These are phyloP conservation scores for Angomonas desouzai DNA, from an alignment of 208 protist species.

Conservation along the genomic window DNA sequence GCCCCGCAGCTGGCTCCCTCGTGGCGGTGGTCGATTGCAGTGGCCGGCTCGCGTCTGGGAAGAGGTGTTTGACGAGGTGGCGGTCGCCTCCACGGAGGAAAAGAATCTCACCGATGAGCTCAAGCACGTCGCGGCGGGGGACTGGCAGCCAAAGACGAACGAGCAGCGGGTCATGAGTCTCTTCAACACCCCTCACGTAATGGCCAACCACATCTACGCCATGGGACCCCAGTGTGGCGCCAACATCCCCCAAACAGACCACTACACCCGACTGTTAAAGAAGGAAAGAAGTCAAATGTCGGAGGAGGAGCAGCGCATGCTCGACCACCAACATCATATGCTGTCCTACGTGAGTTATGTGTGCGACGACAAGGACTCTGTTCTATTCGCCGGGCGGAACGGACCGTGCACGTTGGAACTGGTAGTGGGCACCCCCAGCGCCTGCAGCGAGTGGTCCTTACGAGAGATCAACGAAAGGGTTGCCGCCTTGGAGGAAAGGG, in stretches of 20 bases:
- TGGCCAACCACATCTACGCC: conserved; percentile 36
- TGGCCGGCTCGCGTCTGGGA: conserved; percentile 19
- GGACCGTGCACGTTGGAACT: conserved; percentile 69
- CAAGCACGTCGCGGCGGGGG: conserved; percentile 7
- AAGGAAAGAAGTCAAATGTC: background rate
- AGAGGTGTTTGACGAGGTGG: conserved; percentile 16
- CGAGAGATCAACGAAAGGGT: conserved; percentile 17
- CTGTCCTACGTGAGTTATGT: conserved; percentile 22
- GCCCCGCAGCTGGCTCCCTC: conserved; percentile 25
- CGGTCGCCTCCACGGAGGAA: conserved; percentile 14
- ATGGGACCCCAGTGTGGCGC: conserved; percentile 35
- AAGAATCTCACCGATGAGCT: conserved; percentile 25
- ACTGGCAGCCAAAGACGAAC: background rate
- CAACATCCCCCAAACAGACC: conserved; percentile 7
- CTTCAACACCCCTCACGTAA: conserved; percentile 29
- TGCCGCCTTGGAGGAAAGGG: background rate
- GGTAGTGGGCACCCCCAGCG: conserved; percentile 72
- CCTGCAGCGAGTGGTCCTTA: conserved; percentile 52
- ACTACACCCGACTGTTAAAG: background rate
- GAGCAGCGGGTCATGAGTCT: background rate
- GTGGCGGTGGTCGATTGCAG: conserved; percentile 40
- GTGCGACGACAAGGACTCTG: conserved; percentile 41
- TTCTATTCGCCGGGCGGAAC: conserved; percentile 59
- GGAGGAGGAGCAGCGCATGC: background rate
- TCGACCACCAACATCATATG: background rate